A percentile compares a stretch with the other conserved stretches of the same genome.
Evolutionary conservation across 1,284 basidiomycete species (phyloP).

Genomic region (Trichosporon inkin): DNA sequence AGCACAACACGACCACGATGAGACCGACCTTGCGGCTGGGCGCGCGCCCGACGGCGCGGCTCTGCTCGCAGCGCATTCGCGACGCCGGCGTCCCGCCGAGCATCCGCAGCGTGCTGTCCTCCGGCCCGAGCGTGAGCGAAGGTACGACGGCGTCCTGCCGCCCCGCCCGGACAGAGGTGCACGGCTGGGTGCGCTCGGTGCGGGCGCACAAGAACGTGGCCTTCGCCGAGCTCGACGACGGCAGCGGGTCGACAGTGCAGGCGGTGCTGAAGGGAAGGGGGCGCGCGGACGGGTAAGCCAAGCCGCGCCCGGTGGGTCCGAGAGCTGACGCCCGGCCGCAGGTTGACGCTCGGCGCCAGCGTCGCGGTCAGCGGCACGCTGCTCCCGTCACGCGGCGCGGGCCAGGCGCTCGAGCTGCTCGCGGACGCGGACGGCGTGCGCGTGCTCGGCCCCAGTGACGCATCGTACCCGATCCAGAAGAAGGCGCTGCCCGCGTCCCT

Average conservation of each 20-base stretch:
- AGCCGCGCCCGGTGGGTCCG: conserved; percentile 1
- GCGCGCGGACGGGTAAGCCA: conserved; percentile 37
- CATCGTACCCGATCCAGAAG: conserved; percentile 86
- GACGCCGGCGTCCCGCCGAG: not conserved
- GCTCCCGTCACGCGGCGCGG: conserved; percentile 61
- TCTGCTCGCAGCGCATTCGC: not conserved
- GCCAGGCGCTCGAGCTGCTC: conserved; percentile 68
- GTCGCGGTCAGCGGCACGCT: conserved; percentile 66
- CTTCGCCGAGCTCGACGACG: conserved; percentile 79
- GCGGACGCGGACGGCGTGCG: conserved; percentile 58
- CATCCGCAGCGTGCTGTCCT: not conserved
- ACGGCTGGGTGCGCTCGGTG: conserved; percentile 80
- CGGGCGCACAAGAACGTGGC: conserved; percentile 79
- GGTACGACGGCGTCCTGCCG: not conserved
- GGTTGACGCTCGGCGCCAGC: conserved; percentile 65
- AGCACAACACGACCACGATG: not conserved
- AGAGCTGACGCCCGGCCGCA: conserved; percentile 13
- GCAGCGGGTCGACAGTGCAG: conserved; percentile 68
- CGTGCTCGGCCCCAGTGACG: conserved; percentile 69
- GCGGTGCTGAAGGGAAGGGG: conserved; percentile 62
- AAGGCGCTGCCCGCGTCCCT: conserved; percentile 68
- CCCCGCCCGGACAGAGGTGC: conserved; percentile 23
- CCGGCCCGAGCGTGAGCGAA: not conserved
- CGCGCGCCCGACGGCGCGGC: not conserved
- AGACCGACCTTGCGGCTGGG: too few relatives aligned